Percentiles rank a stretch among this genome's conserved stretches.
Evolutionary conservation across 2,329 filamentous ascomycete genomes (phyloP).

Genomic region (Endoconidiophora laricicola): DNA sequence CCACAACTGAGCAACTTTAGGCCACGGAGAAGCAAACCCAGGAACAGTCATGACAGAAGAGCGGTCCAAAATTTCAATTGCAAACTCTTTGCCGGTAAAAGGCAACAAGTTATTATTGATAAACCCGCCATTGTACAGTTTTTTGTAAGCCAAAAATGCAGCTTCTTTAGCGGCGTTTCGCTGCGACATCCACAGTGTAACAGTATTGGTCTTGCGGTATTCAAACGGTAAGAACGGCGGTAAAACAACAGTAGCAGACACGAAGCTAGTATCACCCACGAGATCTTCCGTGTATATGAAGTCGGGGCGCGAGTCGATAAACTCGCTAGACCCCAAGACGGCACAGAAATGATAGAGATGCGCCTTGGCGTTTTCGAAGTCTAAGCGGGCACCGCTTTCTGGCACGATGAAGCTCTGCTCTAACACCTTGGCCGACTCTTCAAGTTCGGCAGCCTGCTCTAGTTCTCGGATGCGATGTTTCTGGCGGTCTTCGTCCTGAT

Average conservation of each 20-base stretch:
- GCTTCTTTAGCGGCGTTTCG: conserved; percentile 62
- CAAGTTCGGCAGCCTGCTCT: conserved; percentile 25
- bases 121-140: conserved; percentile 51
- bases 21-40: conserved; percentile 31
- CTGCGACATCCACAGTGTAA: conserved; percentile 49
- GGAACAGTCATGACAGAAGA: conserved; percentile 22
- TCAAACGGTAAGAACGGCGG: conserved; percentile 51
- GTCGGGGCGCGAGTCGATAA: conserved; percentile 48
- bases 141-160: conserved; percentile 62
- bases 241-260: conserved; percentile 48
- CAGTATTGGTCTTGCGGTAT: conserved; percentile 37
- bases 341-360: conserved; percentile 74
- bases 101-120: conserved; percentile 69
- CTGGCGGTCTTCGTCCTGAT: conserved; percentile 45
- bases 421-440: conserved; percentile 15
- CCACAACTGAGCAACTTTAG: conserved; percentile 28
- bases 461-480: conserved; percentile 27
- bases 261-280: not conserved
- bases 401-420: conserved; percentile 22
- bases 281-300: conserved; percentile 38
- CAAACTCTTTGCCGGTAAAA: conserved; percentile 25
- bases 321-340: conserved; percentile 38
- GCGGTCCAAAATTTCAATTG: conserved; percentile 22
- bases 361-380: conserved; percentile 53
- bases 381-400: conserved; percentile 44